phyloP scores from a whole-genome alignment of 2,329 filamentous ascomycete species.

The Ophiostoma quercus region DNA sequence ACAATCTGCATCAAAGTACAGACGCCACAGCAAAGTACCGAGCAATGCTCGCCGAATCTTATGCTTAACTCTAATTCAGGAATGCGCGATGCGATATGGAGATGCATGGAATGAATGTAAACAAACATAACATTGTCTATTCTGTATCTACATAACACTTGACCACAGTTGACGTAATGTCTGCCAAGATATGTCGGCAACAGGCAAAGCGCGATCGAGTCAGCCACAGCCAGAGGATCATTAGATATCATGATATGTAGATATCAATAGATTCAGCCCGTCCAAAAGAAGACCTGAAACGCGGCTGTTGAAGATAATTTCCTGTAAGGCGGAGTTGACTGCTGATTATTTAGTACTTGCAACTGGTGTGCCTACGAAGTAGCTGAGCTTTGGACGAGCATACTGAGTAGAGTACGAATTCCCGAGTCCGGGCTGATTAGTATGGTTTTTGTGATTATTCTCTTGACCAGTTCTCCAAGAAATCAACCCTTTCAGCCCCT shows the following conservation, averaged over 20 bases:
- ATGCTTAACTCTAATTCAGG: not conserved
- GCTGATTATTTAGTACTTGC: not conserved
- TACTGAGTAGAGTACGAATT: too few species aligned
- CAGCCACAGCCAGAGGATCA: not conserved
- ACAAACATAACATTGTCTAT: too few species aligned
- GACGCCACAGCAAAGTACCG: constrained; percentile 6
- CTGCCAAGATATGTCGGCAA: not conserved
- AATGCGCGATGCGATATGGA: not conserved
- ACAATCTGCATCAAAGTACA: not conserved
- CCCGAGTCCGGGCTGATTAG: too few species aligned
- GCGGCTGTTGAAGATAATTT: constrained; percentile 6
- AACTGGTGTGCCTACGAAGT: not conserved
- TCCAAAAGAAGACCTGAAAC: constrained; percentile 22
- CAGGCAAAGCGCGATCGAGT: not conserved
- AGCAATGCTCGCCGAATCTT: not conserved
- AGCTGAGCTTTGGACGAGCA: not conserved
- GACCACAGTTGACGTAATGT: too few species aligned
- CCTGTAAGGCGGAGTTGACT: too few species aligned
- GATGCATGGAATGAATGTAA: not conserved
- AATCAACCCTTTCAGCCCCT: not conserved
- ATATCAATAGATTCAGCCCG: not conserved
- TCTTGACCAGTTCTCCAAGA: too few species aligned
- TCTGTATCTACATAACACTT: too few species aligned
- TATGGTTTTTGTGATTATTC: not conserved
- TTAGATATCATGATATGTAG: not conserved